Base-by-base conservation (phyloP, 2,329 filamentous ascomycete species). In the Geosmithia putterillii region DNA sequence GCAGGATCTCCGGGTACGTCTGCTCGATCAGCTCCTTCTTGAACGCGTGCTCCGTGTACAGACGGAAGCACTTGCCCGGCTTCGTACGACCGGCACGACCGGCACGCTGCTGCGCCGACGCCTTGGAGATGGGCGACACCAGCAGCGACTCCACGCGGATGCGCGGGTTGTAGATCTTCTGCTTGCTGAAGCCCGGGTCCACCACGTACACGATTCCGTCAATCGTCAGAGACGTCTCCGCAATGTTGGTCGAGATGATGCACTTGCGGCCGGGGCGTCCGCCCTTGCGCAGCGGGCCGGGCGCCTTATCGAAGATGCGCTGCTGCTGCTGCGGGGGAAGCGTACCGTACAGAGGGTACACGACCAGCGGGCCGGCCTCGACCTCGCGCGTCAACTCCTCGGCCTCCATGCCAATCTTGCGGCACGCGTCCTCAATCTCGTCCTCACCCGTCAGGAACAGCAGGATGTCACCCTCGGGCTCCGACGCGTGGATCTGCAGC, bases 181-280 rank as follows among this genome's bases (percentile, higher is more conserved):
- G 92, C 69, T 98, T 98, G 68, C 88, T 95, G 70, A 98, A 98
- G 32, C 92, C 92, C 2, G 92, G 90, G 57, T 98, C 92, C n/a
- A 98, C 90, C 28, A 98, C 92, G 57, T 95, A 98, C 32, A 98
- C 92, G 50, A 98, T 98, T 59, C 92, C 92, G 58, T 98, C 92
- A 47, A 98, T 98, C 40, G 92, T 98, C 64, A 98, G 77, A 56
- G 83, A 90, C 0, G 92, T 98, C 69, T 98, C 92, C 38, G 92
- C 92, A 62, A 98, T 98, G 63, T 98, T 98, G 51, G 92, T 98
- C 9, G 89, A 86, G 23, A 98, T 76, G 53, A 98, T 94, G 58
- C 81, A 82, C 64, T 98, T 98, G 48, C 92, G 77, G n/a, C 92
- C 92, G 1, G 92, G 86, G 19, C 81, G 76, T 34, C 90, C 90